Base-by-base conservation (phyloP, 2,329 filamentous ascomycete genomes). In the Trichoderma afroharzianum region DNA sequence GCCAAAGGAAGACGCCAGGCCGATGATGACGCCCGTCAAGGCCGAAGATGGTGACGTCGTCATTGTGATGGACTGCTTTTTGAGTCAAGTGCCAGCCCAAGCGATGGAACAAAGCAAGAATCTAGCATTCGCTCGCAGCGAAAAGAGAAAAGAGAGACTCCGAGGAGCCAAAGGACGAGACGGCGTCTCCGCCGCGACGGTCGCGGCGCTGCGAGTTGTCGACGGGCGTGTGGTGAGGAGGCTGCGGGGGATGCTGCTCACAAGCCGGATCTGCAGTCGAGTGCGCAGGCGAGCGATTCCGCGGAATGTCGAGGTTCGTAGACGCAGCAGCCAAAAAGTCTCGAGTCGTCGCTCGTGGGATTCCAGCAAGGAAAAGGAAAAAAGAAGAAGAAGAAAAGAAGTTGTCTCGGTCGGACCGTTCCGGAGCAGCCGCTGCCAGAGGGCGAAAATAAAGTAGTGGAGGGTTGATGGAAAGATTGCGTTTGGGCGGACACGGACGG, bases 1-100 rank as follows among this genome's bases (percentile, higher is more conserved):
- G 73, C 94, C 95, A 82, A 98, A 95, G 15, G 95, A 97, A 50
- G 95, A 97, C 73, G 98, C 87, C 79, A 99, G 90, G 76, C 95
- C 96, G 80, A 99, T 98, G 81, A 98, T 88, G 78, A 98, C 93
- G 81, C 95, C 95, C 74, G 88, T 90, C 75, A 90, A 80, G 76
- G 85, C 85, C 33, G 84, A 85, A 55, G 81, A 82, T 18, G 82
- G 80, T 58, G 81, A 75, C 68, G 76, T 63, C 72, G 76, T 74
- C 78, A 80, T 81, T 76, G 74, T 78, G 36, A 53, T 73, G 76
- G 73, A 74, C 61, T 36, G 67, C 68, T 24, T 32, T 33, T 62
- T 30, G 32, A 59, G 50, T 47, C 55, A 62, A 24, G 15, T n/a
- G 15, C 66, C 55, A 39, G 72, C 53, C 18, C 70, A 68, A 53